phyloP scores from a whole-genome alignment of 1,284 basidiomycete genomes.

The Ganoderma meredithae region DNA sequence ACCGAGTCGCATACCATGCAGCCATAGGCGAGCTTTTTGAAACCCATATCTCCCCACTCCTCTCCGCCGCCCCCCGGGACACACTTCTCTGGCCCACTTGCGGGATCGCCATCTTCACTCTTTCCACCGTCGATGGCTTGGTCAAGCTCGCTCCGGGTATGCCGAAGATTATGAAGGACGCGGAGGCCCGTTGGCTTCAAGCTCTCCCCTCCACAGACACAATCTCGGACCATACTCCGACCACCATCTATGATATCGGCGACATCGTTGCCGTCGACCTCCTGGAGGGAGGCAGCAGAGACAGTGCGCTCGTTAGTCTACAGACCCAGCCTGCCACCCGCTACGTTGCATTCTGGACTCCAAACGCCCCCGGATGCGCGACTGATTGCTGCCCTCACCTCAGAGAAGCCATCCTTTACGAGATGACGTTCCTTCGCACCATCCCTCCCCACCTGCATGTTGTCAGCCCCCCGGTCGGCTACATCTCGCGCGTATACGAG shows the following conservation, averaged over 20 bases:
- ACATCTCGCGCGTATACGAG: background rate
- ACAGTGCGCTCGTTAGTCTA: background rate
- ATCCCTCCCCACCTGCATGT: background rate
- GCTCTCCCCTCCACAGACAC: background rate
- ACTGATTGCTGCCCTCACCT: background rate
- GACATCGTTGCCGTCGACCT: background rate
- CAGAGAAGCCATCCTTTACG: background rate
- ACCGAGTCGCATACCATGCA: background rate
- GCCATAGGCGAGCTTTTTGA: background rate
- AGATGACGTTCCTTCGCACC: background rate
- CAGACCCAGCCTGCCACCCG: background rate
- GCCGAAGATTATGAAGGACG: background rate
- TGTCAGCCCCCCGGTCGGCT: background rate
- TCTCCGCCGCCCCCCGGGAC: background rate
- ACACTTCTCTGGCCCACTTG: background rate
- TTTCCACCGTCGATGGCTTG: background rate
- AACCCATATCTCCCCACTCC: background rate
- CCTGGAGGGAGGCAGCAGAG: slow-evolving; percentile 5
- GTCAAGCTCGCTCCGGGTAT: background rate
- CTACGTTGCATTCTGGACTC: background rate
- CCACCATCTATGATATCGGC: background rate
- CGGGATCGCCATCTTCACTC: background rate
- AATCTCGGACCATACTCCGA: background rate
- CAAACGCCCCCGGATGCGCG: background rate
- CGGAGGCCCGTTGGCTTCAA: background rate